A percentile compares a stretch with the other conserved stretches of the same genome.
Conservation (phyloP, 108 stramenopile species). For the Nitzschia sp. region DNA sequence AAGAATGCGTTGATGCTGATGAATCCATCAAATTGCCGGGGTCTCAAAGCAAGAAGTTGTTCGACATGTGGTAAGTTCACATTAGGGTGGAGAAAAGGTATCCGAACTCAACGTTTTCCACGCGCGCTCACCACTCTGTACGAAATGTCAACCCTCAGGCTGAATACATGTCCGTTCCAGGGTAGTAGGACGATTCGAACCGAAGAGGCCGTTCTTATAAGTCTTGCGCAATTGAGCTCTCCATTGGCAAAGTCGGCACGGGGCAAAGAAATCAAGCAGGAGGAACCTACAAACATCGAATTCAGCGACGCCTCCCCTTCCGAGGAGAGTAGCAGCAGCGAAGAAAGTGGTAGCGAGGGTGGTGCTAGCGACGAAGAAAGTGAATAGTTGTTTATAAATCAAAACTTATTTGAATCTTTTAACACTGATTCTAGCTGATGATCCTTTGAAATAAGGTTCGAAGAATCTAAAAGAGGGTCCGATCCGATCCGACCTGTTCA, state of each 20-base stretch:
- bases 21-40: slow-evolving; percentile 85
- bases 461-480: neutral
- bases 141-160: too few species aligned
- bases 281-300: slow-evolving; percentile 39
- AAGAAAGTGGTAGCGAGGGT: slow-evolving; percentile 16
- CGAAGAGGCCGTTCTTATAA: slow-evolving; percentile 88
- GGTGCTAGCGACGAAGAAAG: slow-evolving; percentile 9
- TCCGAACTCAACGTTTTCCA: neutral
- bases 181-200: slow-evolving; percentile 89
- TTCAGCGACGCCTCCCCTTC: slow-evolving; percentile 71
- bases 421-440: slow-evolving; percentile 1
- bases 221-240: slow-evolving; percentile 69
- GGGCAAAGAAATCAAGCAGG: slow-evolving; percentile 12
- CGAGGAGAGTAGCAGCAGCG: slow-evolving; percentile 66
- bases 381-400: neutral
- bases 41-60: slow-evolving; percentile 76
- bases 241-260: slow-evolving; percentile 56
- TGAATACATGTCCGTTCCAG: slow-evolving; percentile 85
- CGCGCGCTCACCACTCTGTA: neutral
- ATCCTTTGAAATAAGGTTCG: neutral
- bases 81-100: neutral
- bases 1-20: slow-evolving; percentile 95
- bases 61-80: slow-evolving; percentile 80
- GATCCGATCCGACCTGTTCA: neutral
- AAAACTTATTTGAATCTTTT: neutral